These are phyloP conservation scores for Colletotrichum endophyticum DNA, from an alignment of 2,329 filamentous ascomycete genomes.

Conservation along the genomic window DNA sequence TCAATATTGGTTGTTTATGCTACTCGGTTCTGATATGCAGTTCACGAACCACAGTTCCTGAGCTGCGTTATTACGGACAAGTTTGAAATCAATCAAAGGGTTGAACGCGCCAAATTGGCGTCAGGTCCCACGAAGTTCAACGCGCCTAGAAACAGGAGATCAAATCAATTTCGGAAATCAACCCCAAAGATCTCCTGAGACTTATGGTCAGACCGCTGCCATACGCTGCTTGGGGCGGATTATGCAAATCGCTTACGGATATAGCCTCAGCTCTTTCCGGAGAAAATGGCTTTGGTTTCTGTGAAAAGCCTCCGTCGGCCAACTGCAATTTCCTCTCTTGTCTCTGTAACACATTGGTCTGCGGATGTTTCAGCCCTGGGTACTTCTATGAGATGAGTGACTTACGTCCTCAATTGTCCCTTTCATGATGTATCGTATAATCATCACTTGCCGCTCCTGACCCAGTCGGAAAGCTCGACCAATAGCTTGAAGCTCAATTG, in stretches of 20 bases:
- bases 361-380: neutral
- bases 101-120: too few relatives aligned
- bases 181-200: too few relatives aligned
- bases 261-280: neutral
- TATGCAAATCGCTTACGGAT: neutral
- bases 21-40: too few relatives aligned
- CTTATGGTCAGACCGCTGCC: too few relatives aligned
- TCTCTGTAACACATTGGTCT: neutral
- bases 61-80: too few relatives aligned
- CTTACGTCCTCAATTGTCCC: neutral
- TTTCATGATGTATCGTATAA: neutral
- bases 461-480: neutral
- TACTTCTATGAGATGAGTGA: neutral
- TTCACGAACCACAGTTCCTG: too few relatives aligned
- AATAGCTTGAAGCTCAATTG: neutral
- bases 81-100: too few relatives aligned
- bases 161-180: too few relatives aligned
- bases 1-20: too few relatives aligned
- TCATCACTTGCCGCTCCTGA: neutral
- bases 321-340: neutral
- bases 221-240: neutral
- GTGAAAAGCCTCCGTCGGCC: neutral
- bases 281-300: neutral
- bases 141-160: too few relatives aligned
- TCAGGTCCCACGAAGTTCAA: too few relatives aligned